Evolutionary conservation across 768 basidiomycete genomes (phyloP).

Genomic region (Ramaria rubella): DNA sequence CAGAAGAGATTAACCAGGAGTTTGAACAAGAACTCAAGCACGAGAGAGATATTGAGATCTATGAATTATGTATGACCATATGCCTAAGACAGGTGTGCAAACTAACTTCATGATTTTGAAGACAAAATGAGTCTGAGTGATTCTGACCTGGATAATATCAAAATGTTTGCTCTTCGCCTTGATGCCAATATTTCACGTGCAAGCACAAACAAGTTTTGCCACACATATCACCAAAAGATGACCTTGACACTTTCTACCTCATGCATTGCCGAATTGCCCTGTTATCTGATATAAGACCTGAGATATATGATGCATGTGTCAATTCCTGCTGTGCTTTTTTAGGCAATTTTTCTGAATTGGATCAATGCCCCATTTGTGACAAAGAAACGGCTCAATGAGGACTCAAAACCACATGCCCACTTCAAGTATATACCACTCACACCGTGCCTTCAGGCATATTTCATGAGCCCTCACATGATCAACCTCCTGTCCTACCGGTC

Average conservation of each 20-base stretch:
- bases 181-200: neutral
- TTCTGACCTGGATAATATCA: neutral
- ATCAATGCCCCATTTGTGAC: conserved; percentile 33
- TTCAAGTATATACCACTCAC: conserved; percentile 37
- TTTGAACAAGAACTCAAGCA: neutral
- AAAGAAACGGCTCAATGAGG: conserved; percentile 18
- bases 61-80: neutral
- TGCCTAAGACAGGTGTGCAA: too few relatives aligned
- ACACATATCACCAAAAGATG: neutral
- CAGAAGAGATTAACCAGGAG: too few relatives aligned
- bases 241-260: neutral
- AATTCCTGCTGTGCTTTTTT: conserved; percentile 36
- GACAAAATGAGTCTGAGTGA: neutral
- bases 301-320: conserved; percentile 36
- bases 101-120: neutral
- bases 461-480: conserved; percentile 16
- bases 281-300: conserved; percentile 29
- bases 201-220: neutral
- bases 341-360: conserved; percentile 24
- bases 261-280: conserved; percentile 19
- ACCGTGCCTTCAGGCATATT: conserved; percentile 27
- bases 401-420: conserved; percentile 18
- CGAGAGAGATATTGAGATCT: neutral
- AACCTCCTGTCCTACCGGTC: conserved; percentile 25
- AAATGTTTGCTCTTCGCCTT: neutral